Conservation (phyloP, 345 rosid species). For the Schrenkiella parvula region DNA sequence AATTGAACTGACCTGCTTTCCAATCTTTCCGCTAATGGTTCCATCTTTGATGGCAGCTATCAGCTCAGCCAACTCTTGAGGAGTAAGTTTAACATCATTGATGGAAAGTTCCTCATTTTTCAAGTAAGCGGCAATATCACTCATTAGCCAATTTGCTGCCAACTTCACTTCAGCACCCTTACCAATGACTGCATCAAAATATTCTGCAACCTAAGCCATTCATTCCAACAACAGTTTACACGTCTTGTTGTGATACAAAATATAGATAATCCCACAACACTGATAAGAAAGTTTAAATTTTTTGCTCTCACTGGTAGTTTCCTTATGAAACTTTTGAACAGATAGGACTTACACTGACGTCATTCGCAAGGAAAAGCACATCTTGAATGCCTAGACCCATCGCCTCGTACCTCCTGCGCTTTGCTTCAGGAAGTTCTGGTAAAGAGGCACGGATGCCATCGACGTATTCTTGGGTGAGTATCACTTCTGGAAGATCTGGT, state of each 20-base stretch:
- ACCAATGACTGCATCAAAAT: constrained; percentile 72
- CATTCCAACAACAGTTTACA: constrained; percentile 17
- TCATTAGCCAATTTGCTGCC: constrained; percentile 90
- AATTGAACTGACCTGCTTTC: constrained; percentile 62
- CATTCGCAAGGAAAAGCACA: constrained; percentile 92
- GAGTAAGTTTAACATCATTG: constrained; percentile 66
- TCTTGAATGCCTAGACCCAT: constrained; percentile 94
- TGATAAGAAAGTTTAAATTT: neutral
- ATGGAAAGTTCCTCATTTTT: constrained; percentile 78
- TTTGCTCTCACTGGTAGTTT: neutral
- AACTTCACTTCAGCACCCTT: constrained; percentile 78
- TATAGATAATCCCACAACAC: neutral
- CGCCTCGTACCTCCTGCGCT: constrained; percentile 74
- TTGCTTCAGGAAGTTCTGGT: constrained; percentile 93
- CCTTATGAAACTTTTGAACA: neutral
- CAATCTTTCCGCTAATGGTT: constrained; percentile 94
- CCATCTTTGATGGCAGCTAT: constrained; percentile 80
- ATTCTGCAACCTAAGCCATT: constrained; percentile 64
- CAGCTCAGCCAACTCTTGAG: constrained; percentile 75
- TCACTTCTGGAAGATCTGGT: constrained; percentile 93
- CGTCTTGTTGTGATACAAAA: neutral
- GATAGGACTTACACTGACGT: constrained; percentile 52
- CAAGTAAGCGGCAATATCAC: constrained; percentile 87
- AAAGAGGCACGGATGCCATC: constrained; percentile 50
- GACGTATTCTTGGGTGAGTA: constrained; percentile 59